Base-by-base conservation (phyloP, 768 basidiomycete species). In the Russula griseocarnosa region DNA sequence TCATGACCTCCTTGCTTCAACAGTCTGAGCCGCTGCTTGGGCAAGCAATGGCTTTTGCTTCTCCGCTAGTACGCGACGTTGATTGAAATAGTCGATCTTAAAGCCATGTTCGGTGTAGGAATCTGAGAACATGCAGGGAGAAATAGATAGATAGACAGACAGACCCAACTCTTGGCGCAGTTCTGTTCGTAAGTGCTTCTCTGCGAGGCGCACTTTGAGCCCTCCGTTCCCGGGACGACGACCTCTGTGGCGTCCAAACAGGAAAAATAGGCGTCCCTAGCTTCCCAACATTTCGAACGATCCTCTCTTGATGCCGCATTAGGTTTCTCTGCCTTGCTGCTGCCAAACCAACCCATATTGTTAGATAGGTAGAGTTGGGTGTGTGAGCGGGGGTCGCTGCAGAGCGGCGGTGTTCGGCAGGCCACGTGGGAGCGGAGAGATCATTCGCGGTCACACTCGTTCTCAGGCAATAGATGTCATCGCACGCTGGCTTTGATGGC, bases 31-130 rank as follows among this genome's bases (percentile, higher is more conserved):
- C 51, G 74, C 74, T 26, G 75, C 76, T 63, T 78, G 79, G 6
- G 82, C 82, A 34, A 91, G 80, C 58, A 87, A 77, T 46, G 85
- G 84, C 70, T 87, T 90, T 74, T 92, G 91, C 61, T 86, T 84
- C 65, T 88, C 90, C 10, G 85, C 88, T 57, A 94, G 82, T 40
- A 92, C 83, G 58, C 94, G 81, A 40, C 94, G 85, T 73, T 92
- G 90, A 77, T 97, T 96, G 71, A 98, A 97, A 74, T 98, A 96
- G 30, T 91, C 90, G 70, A 98, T 87, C 95, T 98, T 49, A 18
- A 69, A 38, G 46, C 32, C 6, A 54, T 8, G 34, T 26, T 55
- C 59, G 40, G 20, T 28, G 28, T 30, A 47, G 24, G 11, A 38
- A 7, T 44, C 8, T 11, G n/a, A 5, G 59, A 5, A 26, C 13